Evolutionary conservation across 495 filamentous ascomycete species (phyloP), one percentile per base, ranked within the genome.

Genomic region (Trichoderma erinaceum): DNA sequence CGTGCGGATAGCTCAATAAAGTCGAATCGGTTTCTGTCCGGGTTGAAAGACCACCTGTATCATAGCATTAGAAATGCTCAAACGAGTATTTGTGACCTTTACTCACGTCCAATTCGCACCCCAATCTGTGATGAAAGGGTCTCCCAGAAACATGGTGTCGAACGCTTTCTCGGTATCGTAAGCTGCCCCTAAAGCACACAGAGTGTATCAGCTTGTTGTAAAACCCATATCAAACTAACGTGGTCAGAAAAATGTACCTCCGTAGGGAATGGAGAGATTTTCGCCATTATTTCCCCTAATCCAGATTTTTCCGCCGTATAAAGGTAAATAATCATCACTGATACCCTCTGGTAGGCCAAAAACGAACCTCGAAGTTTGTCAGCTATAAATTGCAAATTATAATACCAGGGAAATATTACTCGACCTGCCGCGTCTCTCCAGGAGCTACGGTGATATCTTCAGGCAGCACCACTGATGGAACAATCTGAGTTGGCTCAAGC

Each of bases 301-400:
- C 8, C 75, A 52, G n/a, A 79, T 71, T 68, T 77, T 77, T 41
- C 78, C 78, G 21, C 74, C 75, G 65, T 78, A 80, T 44, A 80
- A 63, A 6, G 75, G 76, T n/a, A 78, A 64, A 0, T 63, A 64
- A 0, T 68, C 68, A 15, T 73, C 27, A 18, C 77, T 65, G 0
- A 72, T 50, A 27, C 65, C 29, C 11, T 66, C 25, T 15, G 77
- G 78, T 11, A 67, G 70, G 2, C 71, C 66, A 66, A 79, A 75
- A 38, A 68, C 69, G 66, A 77, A 67, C 16, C 63, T 65, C 4
- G 13, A 7, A 32, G 21, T n/a, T 21, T 41, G 23, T 65, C 21
- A 65, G 63, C 63, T 27, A 15, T 11, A 25, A 18, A 27, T 3
- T 18, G 63, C 41, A 25, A 10, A 41, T 4, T 41, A 4, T n/a